These are phyloP conservation scores for Penicillium turbatum DNA, from an alignment of 495 filamentous ascomycete genomes.

Conservation along the genomic window DNA sequence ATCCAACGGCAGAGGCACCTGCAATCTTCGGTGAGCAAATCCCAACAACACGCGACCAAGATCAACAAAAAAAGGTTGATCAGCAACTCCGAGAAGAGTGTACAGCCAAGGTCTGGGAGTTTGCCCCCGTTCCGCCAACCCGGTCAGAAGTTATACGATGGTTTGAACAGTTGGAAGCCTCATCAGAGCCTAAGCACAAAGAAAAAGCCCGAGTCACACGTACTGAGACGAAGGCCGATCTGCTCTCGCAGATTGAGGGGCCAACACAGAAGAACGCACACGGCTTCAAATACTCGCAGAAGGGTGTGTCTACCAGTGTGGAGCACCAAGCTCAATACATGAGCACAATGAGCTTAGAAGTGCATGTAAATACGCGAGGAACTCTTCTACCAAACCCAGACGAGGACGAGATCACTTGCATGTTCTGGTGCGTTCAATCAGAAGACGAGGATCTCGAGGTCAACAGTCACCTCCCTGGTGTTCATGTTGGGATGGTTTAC, in stretches of 20 bases:
- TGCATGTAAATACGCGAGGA: constrained; percentile 90
- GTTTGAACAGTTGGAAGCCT: constrained; percentile 45
- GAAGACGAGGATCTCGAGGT: constrained; percentile 57
- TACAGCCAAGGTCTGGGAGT: constrained; percentile 37
- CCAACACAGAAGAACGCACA: constrained; percentile 81
- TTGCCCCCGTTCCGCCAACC: constrained; percentile 58
- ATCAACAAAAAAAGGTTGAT: constrained; percentile 47
- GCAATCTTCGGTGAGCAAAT: constrained; percentile 53
- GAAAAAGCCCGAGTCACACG: constrained; percentile 11
- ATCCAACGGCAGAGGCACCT: constrained; percentile 55
- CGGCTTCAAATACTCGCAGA: constrained; percentile 86
- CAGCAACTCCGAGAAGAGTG: constrained; percentile 41
- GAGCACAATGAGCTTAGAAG: constrained; percentile 91
- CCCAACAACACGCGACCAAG: constrained; percentile 40
- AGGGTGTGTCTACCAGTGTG: constrained; percentile 66
- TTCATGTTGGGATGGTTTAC: constrained; percentile 54
- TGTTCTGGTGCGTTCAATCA: constrained; percentile 87
- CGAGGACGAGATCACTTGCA: constrained; percentile 79
- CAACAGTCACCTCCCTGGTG: constrained; percentile 49
- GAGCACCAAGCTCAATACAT: constrained; percentile 88
- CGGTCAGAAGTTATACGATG: constrained; percentile 67
- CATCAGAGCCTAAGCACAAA: not conserved
- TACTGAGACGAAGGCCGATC: constrained; percentile 19
- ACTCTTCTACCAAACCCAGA: constrained; percentile 80
- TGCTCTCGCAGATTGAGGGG: constrained; percentile 81